Percentiles rank a stretch among this genome's conserved stretches.
phyloP scores from a whole-genome alignment of 139 green algal species.

The Chlorella sp. region DNA sequence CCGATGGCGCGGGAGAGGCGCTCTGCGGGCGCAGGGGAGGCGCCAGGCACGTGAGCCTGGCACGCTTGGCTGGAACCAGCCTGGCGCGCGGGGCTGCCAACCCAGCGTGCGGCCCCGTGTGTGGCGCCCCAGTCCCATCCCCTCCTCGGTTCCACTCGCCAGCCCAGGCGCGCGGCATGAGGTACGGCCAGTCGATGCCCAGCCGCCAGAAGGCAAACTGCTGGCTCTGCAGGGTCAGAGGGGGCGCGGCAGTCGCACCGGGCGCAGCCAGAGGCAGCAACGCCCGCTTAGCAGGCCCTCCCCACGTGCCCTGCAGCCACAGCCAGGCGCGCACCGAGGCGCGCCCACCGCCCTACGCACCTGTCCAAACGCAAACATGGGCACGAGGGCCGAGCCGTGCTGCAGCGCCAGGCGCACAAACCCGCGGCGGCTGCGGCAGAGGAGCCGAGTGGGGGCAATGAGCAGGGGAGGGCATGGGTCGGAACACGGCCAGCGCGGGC shows the following conservation, averaged over 20 bases:
- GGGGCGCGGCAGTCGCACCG: no score
- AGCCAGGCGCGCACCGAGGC: no score
- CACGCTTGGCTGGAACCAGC: neutral
- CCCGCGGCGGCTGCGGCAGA: neutral
- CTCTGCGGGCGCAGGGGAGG: neutral
- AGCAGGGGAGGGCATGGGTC: no score
- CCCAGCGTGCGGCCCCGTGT: neutral
- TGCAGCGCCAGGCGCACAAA: slow-evolving; percentile 57
- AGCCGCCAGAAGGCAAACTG: slow-evolving; percentile 62
- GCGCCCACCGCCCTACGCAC: no score
- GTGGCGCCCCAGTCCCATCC: slow-evolving; percentile 5
- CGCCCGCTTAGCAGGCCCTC: no score
- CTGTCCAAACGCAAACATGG: slow-evolving; percentile 92
- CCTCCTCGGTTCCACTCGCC: neutral
- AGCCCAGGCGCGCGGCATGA: slow-evolving; percentile 11
- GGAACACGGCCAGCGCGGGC: no score
- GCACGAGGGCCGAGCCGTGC: slow-evolving; percentile 68
- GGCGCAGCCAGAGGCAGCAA: no score
- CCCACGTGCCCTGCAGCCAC: no score
- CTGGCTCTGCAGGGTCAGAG: no score
- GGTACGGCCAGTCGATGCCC: slow-evolving; percentile 33
- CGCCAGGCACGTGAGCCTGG: neutral
- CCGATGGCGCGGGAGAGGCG: neutral
- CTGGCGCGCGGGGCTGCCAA: neutral
- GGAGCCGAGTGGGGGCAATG: no score